A percentile compares a stretch with the other conserved stretches of the same genome.
phyloP scores from a whole-genome alignment of 495 filamentous ascomycete species.

The Cercophora scortea region DNA sequence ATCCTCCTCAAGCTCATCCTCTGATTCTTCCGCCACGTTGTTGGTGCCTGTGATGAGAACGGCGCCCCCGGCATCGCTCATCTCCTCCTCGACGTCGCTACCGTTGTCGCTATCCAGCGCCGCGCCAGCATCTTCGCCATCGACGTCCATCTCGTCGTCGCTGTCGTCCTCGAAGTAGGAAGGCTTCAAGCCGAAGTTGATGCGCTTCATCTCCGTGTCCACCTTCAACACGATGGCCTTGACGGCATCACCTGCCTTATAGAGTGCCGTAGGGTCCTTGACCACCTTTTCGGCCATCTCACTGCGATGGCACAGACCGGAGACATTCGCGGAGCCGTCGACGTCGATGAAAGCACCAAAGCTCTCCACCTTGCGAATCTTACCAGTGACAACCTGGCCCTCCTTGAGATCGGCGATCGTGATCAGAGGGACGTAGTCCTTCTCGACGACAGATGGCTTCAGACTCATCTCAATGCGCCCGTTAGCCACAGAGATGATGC shows the following conservation, averaged over 20 bases:
- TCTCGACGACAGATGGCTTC: conserved; percentile 75
- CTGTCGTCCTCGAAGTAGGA: conserved; percentile 70
- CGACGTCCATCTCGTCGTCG: conserved; percentile 46
- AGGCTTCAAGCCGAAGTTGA: conserved; percentile 87
- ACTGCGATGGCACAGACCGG: conserved; percentile 83
- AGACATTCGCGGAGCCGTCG: conserved; percentile 75
- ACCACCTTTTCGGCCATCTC: conserved; percentile 80
- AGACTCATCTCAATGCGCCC: conserved; percentile 77
- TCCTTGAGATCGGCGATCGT: conserved; percentile 64
- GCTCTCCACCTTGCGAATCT: conserved; percentile 84
- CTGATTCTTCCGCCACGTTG: conserved; percentile 29
- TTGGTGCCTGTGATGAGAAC: conserved; percentile 42
- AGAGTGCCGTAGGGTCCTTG: conserved; percentile 72
- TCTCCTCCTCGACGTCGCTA: conserved; percentile 40
- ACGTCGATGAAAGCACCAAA: conserved; percentile 92
- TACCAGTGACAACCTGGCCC: conserved; percentile 79
- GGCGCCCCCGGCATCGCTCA: conserved; percentile 46
- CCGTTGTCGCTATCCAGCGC: conserved; percentile 29
- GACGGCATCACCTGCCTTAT: conserved; percentile 79
- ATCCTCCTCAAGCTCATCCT: conserved; percentile 46
- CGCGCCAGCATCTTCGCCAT: conserved; percentile 41
- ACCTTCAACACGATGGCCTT: conserved; percentile 83
- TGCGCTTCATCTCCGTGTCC: conserved; percentile 60
- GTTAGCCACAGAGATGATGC: conserved; percentile 63
- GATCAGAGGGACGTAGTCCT: conserved; percentile 62